These are phyloP conservation scores for Podospora anserina DNA, from an alignment of 495 filamentous ascomycete species.

Conservation along the genomic window DNA sequence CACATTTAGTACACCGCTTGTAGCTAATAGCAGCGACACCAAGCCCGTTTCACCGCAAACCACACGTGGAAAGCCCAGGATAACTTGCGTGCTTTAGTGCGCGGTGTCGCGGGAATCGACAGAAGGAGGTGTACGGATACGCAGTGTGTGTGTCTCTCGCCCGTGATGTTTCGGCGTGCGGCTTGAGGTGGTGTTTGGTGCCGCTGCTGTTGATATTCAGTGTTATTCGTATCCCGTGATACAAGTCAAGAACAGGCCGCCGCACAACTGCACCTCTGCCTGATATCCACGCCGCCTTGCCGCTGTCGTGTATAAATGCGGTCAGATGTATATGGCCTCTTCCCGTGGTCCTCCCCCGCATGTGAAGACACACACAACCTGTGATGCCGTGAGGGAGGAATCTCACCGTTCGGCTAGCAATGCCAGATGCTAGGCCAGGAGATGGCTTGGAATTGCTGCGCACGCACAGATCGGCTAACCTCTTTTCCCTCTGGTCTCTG, in stretches of 20 bases:
- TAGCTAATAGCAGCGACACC: neutral
- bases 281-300: neutral
- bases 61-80: neutral
- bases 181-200: neutral
- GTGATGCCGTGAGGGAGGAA: neutral
- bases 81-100: neutral
- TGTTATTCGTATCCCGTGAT: neutral
- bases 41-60: neutral
- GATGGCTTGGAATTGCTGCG: conserved; percentile 2
- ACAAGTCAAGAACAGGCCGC: neutral
- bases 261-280: neutral
- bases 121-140: neutral
- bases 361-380: neutral
- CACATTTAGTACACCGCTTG: neutral
- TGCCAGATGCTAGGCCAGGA: neutral
- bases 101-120: neutral
- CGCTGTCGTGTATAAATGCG: neutral
- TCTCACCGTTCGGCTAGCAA: neutral
- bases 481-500: neutral
- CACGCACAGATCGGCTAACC: conserved; percentile 2
- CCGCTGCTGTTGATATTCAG: neutral
- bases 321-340: neutral
- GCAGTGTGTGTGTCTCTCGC: neutral
- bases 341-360: neutral
- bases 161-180: neutral